These are phyloP conservation scores for Aspergillus sparsus DNA, from an alignment of 495 filamentous ascomycete species.

Conservation along the genomic window DNA sequence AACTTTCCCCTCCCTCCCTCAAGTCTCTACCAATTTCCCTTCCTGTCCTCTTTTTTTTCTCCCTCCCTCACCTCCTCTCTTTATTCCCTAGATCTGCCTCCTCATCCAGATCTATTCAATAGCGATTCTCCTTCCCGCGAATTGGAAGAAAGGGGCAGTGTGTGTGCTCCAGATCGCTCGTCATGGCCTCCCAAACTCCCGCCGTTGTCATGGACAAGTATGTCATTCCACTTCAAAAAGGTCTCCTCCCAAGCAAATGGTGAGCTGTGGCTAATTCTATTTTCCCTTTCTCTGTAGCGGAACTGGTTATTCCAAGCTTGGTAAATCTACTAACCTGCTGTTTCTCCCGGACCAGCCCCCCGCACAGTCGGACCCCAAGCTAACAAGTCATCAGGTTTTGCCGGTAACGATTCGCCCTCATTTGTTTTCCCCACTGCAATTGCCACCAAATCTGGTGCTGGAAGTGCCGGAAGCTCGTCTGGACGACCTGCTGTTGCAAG, in stretches of 20 bases:
- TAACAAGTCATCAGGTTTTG: slow-evolving; percentile 71
- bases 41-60: slow-evolving; percentile 11
- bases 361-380: slow-evolving; percentile 27
- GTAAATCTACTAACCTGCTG: slow-evolving; percentile 49
- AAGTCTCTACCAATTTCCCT: slow-evolving; percentile 3
- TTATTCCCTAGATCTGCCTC: slow-evolving; percentile 9
- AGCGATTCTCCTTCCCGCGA: not conserved
- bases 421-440: slow-evolving; percentile 99
- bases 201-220: slow-evolving; percentile 99
- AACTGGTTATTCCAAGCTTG: slow-evolving; percentile 97
- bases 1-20: slow-evolving; percentile 12
- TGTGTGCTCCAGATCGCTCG: slow-evolving; percentile 30
- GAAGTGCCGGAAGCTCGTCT: slow-evolving; percentile 70
- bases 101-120: slow-evolving; percentile 11
- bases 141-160: slow-evolving; percentile 26
- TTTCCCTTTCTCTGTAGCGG: slow-evolving; percentile 61
- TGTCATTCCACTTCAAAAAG: slow-evolving; percentile 37
- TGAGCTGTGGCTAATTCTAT: slow-evolving; percentile 16
- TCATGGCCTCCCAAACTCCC: slow-evolving; percentile 95
- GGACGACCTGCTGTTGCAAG: slow-evolving; percentile 86
- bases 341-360: not conserved
- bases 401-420: slow-evolving; percentile 97
- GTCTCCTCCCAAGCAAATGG: not conserved
- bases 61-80: not conserved
- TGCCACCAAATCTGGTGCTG: slow-evolving; percentile 81